These are phyloP conservation scores for Pilasporangium apinafurcum DNA, from an alignment of 352 stramenopile species.

Conservation along the genomic window DNA sequence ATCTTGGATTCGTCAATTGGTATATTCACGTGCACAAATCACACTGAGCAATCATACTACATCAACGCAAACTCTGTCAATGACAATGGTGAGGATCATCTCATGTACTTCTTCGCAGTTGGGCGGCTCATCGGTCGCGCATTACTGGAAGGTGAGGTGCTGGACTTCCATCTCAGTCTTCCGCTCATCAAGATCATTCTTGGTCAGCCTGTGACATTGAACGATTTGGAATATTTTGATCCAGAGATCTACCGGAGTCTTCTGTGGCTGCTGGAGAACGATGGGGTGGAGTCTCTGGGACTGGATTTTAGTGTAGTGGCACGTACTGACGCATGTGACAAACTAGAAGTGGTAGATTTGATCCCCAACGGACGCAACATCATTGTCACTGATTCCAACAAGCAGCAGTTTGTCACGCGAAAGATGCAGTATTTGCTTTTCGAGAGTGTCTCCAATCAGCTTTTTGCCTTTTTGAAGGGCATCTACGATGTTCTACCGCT, in stretches of 20 bases:
- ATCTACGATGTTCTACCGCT: conserved; percentile 96
- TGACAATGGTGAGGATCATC: conserved; percentile 56
- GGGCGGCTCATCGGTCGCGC: conserved; percentile 52
- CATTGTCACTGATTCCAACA: conserved; percentile 94
- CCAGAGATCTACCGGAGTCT: conserved; percentile 53
- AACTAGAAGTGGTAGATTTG: conserved; percentile 28
- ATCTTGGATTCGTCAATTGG: conserved; percentile 37
- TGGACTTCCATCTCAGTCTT: conserved; percentile 92
- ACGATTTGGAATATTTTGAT: conserved; percentile 90
- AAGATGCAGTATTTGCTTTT: conserved; percentile 93
- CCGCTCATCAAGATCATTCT: conserved; percentile 97
- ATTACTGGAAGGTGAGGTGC: conserved; percentile 89
- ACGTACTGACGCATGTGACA: background rate
- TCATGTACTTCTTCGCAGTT: conserved; percentile 54
- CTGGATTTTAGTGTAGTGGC: conserved; percentile 63
- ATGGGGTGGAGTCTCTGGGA: conserved; percentile 38
- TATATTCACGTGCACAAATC: conserved; percentile 47
- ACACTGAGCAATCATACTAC: conserved; percentile 47
- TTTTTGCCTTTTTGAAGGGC: conserved; percentile 89
- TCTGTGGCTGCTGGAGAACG: conserved; percentile 58
- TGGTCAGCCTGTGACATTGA: conserved; percentile 90
- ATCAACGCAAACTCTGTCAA: conserved; percentile 59
- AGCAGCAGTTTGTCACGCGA: conserved; percentile 90
- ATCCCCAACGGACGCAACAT: conserved; percentile 55
- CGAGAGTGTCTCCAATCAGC: conserved; percentile 85